Percentiles rank a stretch among this genome's conserved stretches.
These are phyloP conservation scores for Saccharomycopsis sp. DNA, from an alignment of 805 yeast genomes.

Conservation along the genomic window DNA sequence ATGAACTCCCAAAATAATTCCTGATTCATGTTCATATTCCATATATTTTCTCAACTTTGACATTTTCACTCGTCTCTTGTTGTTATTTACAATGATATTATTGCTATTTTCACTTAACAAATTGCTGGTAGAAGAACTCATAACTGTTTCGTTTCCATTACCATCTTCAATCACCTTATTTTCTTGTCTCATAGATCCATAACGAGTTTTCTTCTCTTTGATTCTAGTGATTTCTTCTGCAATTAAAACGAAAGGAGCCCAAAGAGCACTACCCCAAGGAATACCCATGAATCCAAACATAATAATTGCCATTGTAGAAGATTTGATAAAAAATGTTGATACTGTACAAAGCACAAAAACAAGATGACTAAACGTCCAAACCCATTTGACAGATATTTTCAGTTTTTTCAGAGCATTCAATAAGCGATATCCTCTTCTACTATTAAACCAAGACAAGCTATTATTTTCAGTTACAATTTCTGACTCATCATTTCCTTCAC, in stretches of 20 bases:
- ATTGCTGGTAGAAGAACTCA: not conserved
- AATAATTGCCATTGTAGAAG: slow-evolving; percentile 33
- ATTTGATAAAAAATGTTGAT: slow-evolving; percentile 34
- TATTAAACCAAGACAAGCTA: no score
- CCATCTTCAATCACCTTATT: not conserved
- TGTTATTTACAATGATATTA: no score
- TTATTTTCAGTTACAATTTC: no score
- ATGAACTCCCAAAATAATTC: slow-evolving; percentile 45
- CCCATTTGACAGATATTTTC: slow-evolving; percentile 25
- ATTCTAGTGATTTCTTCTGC: slow-evolving; percentile 47
- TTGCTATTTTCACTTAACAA: not conserved
- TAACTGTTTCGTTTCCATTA: not conserved
- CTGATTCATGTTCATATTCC: slow-evolving; percentile 42
- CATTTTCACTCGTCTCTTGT: no score
- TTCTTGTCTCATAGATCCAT: slow-evolving; percentile 6
- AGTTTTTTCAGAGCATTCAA: not conserved
- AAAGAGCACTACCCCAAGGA: slow-evolving; percentile 55
- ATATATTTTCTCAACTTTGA: slow-evolving; percentile 23
- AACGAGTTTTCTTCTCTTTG: slow-evolving; percentile 32
- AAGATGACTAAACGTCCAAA: slow-evolving; percentile 43
- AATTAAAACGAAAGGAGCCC: slow-evolving; percentile 58
- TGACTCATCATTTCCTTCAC: not conserved
- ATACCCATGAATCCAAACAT: slow-evolving; percentile 45
- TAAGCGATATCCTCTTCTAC: not conserved
- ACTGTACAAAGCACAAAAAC: slow-evolving; percentile 39